These are phyloP conservation scores for Actinomortierella wolfii DNA, from an alignment of 371 early-diverging fungal species.

Conservation along the genomic window DNA sequence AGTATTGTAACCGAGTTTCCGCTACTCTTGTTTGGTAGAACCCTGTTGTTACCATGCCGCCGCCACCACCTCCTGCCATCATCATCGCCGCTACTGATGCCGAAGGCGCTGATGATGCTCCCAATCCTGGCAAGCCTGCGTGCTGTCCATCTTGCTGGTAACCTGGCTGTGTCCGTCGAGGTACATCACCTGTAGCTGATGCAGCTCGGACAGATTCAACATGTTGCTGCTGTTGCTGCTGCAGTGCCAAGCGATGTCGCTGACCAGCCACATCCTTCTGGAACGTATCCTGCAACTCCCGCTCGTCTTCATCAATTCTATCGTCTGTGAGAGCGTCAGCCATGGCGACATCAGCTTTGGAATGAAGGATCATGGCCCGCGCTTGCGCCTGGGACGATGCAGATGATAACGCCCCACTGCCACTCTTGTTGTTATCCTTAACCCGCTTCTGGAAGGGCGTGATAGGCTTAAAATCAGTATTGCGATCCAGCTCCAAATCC, in stretches of 20 bases:
- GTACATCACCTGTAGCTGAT: slow-evolving; percentile 2
- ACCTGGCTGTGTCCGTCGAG: too few relatives aligned
- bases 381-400: slow-evolving; percentile 1
- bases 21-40: slow-evolving; percentile 8
- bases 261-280: slow-evolving; percentile 5
- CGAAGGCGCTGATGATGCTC: too few relatives aligned
- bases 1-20: slow-evolving; percentile 27
- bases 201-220: slow-evolving; percentile 27
- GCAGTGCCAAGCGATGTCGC: background rate
- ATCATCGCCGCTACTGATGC: too few relatives aligned
- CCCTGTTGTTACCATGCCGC: too few relatives aligned
- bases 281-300: slow-evolving; percentile 35
- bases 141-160: too few relatives aligned
- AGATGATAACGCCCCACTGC: slow-evolving; percentile 4
- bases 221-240: slow-evolving; percentile 1
- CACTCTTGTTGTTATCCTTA: slow-evolving; percentile 7
- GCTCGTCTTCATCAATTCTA: slow-evolving; percentile 18
- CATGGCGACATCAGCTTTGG: slow-evolving; percentile 34
- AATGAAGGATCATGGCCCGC: slow-evolving; percentile 19
- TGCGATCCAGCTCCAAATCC: slow-evolving; percentile 85
- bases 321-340: slow-evolving; percentile 27
- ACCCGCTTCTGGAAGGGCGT: slow-evolving; percentile 19
- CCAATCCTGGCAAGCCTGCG: too few relatives aligned
- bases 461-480: slow-evolving; percentile 66
- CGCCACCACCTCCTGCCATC: too few relatives aligned